Evolutionary conservation across 306 rosid species (phyloP).

Genomic region (Neltuma alba): DNA sequence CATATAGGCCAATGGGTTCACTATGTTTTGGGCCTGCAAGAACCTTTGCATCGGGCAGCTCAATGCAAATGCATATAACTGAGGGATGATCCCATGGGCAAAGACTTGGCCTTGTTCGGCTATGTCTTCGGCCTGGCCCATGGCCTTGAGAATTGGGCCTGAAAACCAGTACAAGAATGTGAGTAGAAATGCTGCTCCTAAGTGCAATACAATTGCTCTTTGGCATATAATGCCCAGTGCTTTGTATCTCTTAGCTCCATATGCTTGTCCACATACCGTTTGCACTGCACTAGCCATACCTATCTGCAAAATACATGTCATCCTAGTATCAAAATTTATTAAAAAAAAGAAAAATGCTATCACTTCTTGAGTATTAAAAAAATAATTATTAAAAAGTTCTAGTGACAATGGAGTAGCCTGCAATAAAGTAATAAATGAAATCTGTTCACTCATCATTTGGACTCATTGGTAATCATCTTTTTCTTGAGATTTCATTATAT

Average conservation of each 20-base stretch:
- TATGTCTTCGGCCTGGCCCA: slow-evolving; percentile 38
- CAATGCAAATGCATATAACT: slow-evolving; percentile 51
- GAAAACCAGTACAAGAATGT: slow-evolving; percentile 55
- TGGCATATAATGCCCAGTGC: slow-evolving; percentile 61
- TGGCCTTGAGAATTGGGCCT: slow-evolving; percentile 42
- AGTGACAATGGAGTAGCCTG: no score
- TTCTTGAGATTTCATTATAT: no score
- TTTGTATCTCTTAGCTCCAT: slow-evolving; percentile 48
- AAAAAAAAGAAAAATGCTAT: no score
- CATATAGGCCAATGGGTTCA: slow-evolving; percentile 58
- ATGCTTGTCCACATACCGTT: slow-evolving; percentile 65
- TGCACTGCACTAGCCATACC: slow-evolving; percentile 71
- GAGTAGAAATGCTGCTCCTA: slow-evolving; percentile 55
- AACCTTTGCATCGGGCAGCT: slow-evolving; percentile 55
- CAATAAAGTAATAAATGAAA: no score
- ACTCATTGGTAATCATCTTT: no score
- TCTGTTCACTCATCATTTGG: no score
- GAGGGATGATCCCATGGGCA: slow-evolving; percentile 51
- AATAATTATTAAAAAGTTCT: no score
- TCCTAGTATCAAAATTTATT: no score
- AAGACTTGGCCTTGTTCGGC: slow-evolving; percentile 43
- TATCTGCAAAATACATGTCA: slow-evolving; percentile 32
- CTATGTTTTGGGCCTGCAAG: slow-evolving; percentile 61
- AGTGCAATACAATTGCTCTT: slow-evolving; percentile 51
- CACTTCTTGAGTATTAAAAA: no score